Conservation (phyloP, 768 basidiomycete genomes). For the Termitomyces sp. region DNA sequence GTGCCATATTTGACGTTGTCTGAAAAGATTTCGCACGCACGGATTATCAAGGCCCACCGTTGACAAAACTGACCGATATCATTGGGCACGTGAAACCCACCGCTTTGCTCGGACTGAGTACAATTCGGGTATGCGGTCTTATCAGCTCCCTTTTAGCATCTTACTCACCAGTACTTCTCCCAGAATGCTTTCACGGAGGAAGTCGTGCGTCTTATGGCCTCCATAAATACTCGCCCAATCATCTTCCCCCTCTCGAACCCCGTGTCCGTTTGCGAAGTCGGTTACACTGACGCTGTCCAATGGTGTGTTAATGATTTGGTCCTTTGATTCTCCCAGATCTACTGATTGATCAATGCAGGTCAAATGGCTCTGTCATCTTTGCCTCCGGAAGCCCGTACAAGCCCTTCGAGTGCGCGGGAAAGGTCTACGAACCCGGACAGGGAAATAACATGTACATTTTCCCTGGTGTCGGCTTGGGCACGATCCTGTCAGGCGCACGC, state of each 20-base stretch:
- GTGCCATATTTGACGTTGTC: slow-evolving; percentile 32
- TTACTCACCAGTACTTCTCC: slow-evolving; percentile 17
- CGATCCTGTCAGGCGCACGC: slow-evolving; percentile 50
- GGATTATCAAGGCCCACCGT: slow-evolving; percentile 59
- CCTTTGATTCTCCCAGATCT: not conserved
- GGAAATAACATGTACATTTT: slow-evolving; percentile 81
- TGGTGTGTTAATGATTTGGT: slow-evolving; percentile 30
- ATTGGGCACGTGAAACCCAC: slow-evolving; percentile 71
- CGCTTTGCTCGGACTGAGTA: slow-evolving; percentile 71
- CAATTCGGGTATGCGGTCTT: slow-evolving; percentile 31
- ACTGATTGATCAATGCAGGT: slow-evolving; percentile 31
- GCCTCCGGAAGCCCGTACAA: slow-evolving; percentile 72
- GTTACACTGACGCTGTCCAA: slow-evolving; percentile 52
- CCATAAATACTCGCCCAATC: slow-evolving; percentile 64
- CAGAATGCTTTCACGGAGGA: slow-evolving; percentile 60
- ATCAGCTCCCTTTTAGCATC: not conserved
- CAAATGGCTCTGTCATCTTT: slow-evolving; percentile 61
- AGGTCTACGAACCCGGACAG: slow-evolving; percentile 57
- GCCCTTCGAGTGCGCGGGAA: slow-evolving; percentile 40
- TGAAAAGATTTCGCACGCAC: slow-evolving; percentile 60
- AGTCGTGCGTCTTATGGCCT: slow-evolving; percentile 58
- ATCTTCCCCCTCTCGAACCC: slow-evolving; percentile 83
- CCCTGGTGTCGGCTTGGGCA: slow-evolving; percentile 56
- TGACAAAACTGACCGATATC: slow-evolving; percentile 59
- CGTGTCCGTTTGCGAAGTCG: slow-evolving; percentile 52